These are phyloP conservation scores for Tilletiaria anomala DNA, from an alignment of 1,284 basidiomycete genomes.

Conservation along the genomic window DNA sequence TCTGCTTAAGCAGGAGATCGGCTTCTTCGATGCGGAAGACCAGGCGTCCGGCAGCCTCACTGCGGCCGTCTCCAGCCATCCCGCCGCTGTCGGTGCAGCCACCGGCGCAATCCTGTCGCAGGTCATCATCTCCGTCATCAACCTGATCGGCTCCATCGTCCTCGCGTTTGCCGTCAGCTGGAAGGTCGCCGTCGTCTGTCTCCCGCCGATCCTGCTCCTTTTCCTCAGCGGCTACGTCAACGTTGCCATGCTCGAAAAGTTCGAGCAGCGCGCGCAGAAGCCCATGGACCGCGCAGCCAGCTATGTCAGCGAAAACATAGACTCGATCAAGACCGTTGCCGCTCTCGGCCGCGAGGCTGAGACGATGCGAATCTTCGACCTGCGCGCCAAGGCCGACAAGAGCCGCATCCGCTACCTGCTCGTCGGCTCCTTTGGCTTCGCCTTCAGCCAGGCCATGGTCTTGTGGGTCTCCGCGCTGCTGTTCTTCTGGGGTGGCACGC, in stretches of 20 bases:
- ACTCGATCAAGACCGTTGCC: conserved; percentile 41
- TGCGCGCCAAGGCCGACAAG: conserved; percentile 11
- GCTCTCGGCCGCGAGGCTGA: conserved; percentile 41
- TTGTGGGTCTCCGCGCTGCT: conserved; percentile 36
- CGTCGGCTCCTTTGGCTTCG: conserved; percentile 36
- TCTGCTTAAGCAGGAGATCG: conserved; percentile 31
- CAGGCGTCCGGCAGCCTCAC: conserved; percentile 40
- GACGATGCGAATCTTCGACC: conserved; percentile 29
- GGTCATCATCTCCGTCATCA: conserved; percentile 31
- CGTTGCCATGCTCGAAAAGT: conserved; percentile 31
- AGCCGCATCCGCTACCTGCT: conserved; percentile 24
- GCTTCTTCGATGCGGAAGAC: conserved; percentile 35
- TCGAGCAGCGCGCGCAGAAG: conserved; percentile 31
- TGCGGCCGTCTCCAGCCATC: conserved; percentile 37
- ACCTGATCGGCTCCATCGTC: conserved; percentile 40
- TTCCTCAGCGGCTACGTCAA: conserved; percentile 32
- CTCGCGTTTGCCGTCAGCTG: conserved; percentile 41
- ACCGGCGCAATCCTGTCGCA: conserved; percentile 41
- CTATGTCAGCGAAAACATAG: conserved; percentile 41
- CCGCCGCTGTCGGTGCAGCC: conserved; percentile 39
- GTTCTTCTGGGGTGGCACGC: conserved; percentile 40
- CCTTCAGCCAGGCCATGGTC: conserved; percentile 37
- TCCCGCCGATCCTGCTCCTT: conserved; percentile 36
- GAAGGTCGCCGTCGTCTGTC: conserved; percentile 36
- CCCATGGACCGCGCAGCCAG: conserved; percentile 26